phyloP scores from a whole-genome alignment of 106 monocot genomes.

The Acorus calamus region DNA sequence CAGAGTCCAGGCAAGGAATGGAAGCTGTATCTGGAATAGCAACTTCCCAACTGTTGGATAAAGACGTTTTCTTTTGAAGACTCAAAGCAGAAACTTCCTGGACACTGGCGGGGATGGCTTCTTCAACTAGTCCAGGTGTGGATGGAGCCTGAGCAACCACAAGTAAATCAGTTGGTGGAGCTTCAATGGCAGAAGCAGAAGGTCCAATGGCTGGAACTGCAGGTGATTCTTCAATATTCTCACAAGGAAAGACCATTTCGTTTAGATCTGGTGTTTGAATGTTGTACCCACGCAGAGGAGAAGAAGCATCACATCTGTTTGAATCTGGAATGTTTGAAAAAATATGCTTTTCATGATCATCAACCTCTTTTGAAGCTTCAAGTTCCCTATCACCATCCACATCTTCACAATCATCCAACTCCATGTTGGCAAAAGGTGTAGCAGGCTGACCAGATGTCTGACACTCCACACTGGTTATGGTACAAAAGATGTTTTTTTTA shows the following conservation, averaged over 20 bases:
- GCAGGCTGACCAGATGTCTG: constrained; percentile 31
- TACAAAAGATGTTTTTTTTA: too few relatives aligned
- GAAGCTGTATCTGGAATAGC: constrained; percentile 8
- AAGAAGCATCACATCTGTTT: constrained; percentile 15
- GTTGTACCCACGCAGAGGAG: constrained; percentile 34
- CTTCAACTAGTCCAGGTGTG: constrained; percentile 74
- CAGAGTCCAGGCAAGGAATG: constrained; percentile 14
- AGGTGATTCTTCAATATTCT: constrained; percentile 27
- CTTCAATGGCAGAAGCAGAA: constrained; percentile 18
- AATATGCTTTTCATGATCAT: constrained; percentile 7
- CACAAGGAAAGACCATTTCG: constrained; percentile 39
- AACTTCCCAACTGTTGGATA: constrained; percentile 23
- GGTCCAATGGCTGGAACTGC: constrained; percentile 5
- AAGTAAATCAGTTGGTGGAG: constrained; percentile 22
- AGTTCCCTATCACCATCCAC: constrained; percentile 4
- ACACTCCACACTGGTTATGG: constrained; percentile 21
- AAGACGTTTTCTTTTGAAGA: constrained; percentile 22
- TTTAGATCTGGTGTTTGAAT: constrained; percentile 70
- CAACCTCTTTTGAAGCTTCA: constrained; percentile 28
- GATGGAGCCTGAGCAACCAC: constrained; percentile 61
- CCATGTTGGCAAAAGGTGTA: constrained; percentile 33
- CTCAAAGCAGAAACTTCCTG: constrained; percentile 40
- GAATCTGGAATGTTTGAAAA: constrained; percentile 13
- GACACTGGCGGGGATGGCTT: constrained; percentile 36
- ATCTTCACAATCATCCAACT: constrained; percentile 34